These are phyloP conservation scores for Fusarium xyrophilum DNA, from an alignment of 2,329 filamentous ascomycete species.

Conservation along the genomic window DNA sequence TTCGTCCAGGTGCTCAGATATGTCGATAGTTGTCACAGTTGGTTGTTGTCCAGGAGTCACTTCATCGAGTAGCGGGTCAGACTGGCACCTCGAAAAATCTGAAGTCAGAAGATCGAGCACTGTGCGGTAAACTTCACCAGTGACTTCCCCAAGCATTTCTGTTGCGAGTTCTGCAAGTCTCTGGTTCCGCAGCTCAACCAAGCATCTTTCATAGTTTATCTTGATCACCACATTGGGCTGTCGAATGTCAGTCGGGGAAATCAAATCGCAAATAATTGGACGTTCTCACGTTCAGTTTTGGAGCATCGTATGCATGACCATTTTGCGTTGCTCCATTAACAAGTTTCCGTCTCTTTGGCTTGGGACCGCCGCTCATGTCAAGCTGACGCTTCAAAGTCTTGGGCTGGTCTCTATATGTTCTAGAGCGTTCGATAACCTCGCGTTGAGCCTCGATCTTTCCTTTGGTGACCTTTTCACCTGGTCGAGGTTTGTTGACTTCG, in stretches of 20 bases:
- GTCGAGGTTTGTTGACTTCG: conserved; percentile 60
- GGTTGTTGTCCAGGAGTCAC: conserved; percentile 42
- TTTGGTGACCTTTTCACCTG: conserved; percentile 60
- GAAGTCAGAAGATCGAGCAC: conserved; percentile 75
- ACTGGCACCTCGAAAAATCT: conserved; percentile 71
- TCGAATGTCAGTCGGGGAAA: conserved; percentile 40
- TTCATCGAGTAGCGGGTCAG: conserved; percentile 55
- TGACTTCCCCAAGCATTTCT: conserved; percentile 73
- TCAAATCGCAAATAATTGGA: background rate
- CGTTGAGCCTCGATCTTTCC: conserved; percentile 68
- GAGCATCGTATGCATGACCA: conserved; percentile 50
- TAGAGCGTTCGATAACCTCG: conserved; percentile 62
- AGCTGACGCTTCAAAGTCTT: conserved; percentile 60
- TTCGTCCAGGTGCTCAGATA: conserved; percentile 62
- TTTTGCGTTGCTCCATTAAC: conserved; percentile 52
- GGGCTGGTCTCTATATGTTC: conserved; percentile 60
- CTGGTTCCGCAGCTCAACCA: conserved; percentile 81
- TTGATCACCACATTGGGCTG: conserved; percentile 77
- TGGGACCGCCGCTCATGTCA: conserved; percentile 50
- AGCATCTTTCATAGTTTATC: conserved; percentile 84
- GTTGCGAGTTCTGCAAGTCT: conserved; percentile 76
- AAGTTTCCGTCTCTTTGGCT: conserved; percentile 62
- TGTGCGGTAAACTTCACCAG: conserved; percentile 78
- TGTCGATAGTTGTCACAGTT: conserved; percentile 60
- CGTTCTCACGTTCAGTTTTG: conserved; percentile 61